Conservation (phyloP, 495 filamentous ascomycete species). For the Aspergillus affinis region DNA sequence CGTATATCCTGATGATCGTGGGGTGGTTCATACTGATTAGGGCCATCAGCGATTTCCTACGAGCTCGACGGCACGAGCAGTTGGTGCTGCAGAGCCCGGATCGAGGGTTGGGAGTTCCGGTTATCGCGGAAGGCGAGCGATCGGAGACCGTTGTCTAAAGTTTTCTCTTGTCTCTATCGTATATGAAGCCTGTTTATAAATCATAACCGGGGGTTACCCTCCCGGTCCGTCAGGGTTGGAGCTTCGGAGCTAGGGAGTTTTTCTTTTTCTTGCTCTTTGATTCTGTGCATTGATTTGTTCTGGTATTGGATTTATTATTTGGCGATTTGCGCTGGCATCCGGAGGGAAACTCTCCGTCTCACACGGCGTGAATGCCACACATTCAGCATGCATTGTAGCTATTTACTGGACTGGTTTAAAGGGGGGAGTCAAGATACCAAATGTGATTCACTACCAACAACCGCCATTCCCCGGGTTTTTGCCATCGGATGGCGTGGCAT, state of each 20-base stretch:
- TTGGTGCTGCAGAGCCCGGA: constrained; percentile 93
- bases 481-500: constrained; percentile 3
- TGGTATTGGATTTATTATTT: constrained; percentile 17
- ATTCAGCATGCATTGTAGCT: constrained; percentile 19
- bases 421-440: constrained; percentile 34
- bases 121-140: constrained; percentile 85
- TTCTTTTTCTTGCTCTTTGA: constrained; percentile 15
- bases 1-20: constrained; percentile 95
- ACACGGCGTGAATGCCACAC: neutral
- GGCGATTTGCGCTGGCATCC: constrained; percentile 22
- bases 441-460: constrained; percentile 20
- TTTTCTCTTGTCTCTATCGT: constrained; percentile 5
- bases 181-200: constrained; percentile 5
- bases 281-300: constrained; percentile 1
- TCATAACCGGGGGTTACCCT: neutral
- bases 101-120: constrained; percentile 77
- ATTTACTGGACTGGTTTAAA: constrained; percentile 4
- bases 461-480: neutral
- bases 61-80: constrained; percentile 84
- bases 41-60: constrained; percentile 83
- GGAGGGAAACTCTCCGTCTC: neutral
- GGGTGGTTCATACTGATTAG: constrained; percentile 97
- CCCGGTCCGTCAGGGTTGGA: constrained; percentile 7
- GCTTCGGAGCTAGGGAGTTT: constrained; percentile 23
- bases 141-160: constrained; percentile 77